A percentile compares a stretch with the other conserved stretches of the same genome.
These are phyloP conservation scores for Daldinia caldariorum DNA, from an alignment of 495 filamentous ascomycete genomes.

Conservation along the genomic window DNA sequence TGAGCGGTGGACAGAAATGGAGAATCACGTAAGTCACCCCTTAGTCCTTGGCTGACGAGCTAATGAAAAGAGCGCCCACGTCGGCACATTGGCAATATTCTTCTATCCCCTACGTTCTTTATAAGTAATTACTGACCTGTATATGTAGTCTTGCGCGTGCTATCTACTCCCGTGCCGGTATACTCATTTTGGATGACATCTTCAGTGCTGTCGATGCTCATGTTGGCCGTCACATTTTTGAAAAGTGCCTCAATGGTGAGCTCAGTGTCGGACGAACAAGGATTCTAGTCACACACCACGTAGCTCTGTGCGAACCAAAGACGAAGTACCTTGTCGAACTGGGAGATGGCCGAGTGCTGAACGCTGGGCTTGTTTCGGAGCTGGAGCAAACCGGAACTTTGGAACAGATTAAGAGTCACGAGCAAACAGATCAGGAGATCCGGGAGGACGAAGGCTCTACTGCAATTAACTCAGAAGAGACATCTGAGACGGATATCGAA, in stretches of 20 bases:
- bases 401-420: slow-evolving; percentile 67
- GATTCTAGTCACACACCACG: slow-evolving; percentile 84
- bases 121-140: slow-evolving; percentile 6
- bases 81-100: neutral
- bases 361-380: slow-evolving; percentile 69
- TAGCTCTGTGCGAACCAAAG: slow-evolving; percentile 72
- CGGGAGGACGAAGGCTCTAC: slow-evolving; percentile 58
- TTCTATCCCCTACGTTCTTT: neutral
- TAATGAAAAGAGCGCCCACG: neutral
- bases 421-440: slow-evolving; percentile 56
- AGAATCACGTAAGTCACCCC: slow-evolving; percentile 65
- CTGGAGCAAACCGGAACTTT: slow-evolving; percentile 65
- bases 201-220: slow-evolving; percentile 80
- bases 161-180: slow-evolving; percentile 80
- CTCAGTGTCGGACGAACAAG: slow-evolving; percentile 75
- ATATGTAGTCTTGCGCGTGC: slow-evolving; percentile 69
- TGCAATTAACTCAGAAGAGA: slow-evolving; percentile 58
- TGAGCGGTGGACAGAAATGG: slow-evolving; percentile 88
- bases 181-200: slow-evolving; percentile 85
- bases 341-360: slow-evolving; percentile 69
- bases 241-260: slow-evolving; percentile 75
- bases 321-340: slow-evolving; percentile 77
- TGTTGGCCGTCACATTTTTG: slow-evolving; percentile 80
- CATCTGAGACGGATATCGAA: slow-evolving; percentile 43
- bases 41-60: neutral